Percentiles rank a stretch among this genome's conserved stretches.
Conservation (phyloP, 768 basidiomycete genomes). For the Coprinopsis sp. region DNA sequence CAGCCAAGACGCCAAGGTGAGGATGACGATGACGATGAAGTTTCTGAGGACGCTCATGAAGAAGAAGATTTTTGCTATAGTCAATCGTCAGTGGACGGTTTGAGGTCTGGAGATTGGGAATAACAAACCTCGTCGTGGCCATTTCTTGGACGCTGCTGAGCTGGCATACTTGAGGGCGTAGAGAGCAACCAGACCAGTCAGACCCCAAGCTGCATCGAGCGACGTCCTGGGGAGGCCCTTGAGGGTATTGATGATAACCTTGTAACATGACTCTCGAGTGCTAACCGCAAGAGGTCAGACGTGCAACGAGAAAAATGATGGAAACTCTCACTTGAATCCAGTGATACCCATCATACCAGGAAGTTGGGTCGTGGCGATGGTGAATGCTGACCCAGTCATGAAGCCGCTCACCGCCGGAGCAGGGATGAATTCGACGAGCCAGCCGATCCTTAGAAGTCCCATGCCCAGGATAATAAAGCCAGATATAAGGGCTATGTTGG, state of each 20-base stretch:
- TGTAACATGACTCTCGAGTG: conserved; percentile 79
- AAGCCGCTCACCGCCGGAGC: conserved; percentile 81
- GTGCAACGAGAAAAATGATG: too few species aligned
- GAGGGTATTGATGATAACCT: conserved; percentile 89
- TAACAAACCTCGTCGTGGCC: conserved; percentile 54
- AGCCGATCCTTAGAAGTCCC: conserved; percentile 85
- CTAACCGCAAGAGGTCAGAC: conserved; percentile 32
- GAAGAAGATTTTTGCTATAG: conserved; percentile 63
- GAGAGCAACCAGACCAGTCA: conserved; percentile 65
- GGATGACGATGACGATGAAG: conserved; percentile 82
- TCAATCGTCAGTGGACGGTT: not conserved
- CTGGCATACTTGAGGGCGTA: conserved; percentile 64
- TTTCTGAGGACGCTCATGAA: conserved; percentile 75
- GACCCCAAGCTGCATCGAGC: conserved; percentile 88
- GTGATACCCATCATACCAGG: conserved; percentile 86
- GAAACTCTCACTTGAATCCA: conserved; percentile 59
- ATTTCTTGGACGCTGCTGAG: conserved; percentile 46
- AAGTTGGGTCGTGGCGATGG: conserved; percentile 82
- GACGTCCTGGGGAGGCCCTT: conserved; percentile 69
- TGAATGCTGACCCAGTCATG: conserved; percentile 98
- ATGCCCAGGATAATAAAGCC: conserved; percentile 91
- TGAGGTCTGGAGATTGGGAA: not conserved
- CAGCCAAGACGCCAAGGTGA: conserved; percentile 86
- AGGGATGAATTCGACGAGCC: conserved; percentile 94
- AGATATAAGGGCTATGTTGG: conserved; percentile 75